Percentiles rank a stretch among this genome's conserved stretches.
Conservation (phyloP, 805 yeast genomes). For the Candida sakaeoensis region DNA sequence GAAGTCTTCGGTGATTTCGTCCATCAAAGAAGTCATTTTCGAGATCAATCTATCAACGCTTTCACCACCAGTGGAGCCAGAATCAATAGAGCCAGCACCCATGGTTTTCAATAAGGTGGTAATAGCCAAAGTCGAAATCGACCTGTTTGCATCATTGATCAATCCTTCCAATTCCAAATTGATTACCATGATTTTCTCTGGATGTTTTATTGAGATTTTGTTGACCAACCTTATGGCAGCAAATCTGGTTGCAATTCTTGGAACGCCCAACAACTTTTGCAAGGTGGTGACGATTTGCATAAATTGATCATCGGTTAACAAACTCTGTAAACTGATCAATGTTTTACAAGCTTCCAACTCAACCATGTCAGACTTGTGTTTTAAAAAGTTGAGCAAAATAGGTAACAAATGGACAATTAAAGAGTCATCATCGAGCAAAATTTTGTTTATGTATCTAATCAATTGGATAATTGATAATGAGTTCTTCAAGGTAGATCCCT, state of each 20-base stretch:
- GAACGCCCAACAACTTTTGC: conserved; percentile 76
- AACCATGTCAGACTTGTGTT: conserved; percentile 83
- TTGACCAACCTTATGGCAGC: conserved; percentile 90
- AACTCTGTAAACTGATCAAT: conserved; percentile 49
- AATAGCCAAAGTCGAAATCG: conserved; percentile 94
- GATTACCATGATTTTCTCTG: conserved; percentile 74
- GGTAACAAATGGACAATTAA: conserved; percentile 58
- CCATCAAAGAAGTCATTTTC: conserved; percentile 84
- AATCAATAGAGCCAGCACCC: conserved; percentile 53
- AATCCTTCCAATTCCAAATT: conserved; percentile 82
- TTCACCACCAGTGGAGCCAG: conserved; percentile 42
- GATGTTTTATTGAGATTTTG: conserved; percentile 75
- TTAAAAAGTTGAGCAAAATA: conserved; percentile 64
- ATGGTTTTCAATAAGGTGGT: conserved; percentile 95
- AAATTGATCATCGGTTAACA: conserved; percentile 61
- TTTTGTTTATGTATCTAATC: conserved; percentile 74
- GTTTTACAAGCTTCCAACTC: conserved; percentile 89
- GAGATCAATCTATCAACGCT: conserved; percentile 81
- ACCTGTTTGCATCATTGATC: conserved; percentile 84
- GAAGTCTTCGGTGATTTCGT: conserved; percentile 93
- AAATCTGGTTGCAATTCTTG: conserved; percentile 85
- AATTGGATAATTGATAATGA: conserved; percentile 84
- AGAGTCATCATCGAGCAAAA: conserved; percentile 68
- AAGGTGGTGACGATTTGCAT: conserved; percentile 69
- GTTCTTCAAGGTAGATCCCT: conserved; percentile 60